These are phyloP conservation scores for Apiotrichum siamense DNA, from an alignment of 1,284 basidiomycete genomes.

Conservation along the genomic window DNA sequence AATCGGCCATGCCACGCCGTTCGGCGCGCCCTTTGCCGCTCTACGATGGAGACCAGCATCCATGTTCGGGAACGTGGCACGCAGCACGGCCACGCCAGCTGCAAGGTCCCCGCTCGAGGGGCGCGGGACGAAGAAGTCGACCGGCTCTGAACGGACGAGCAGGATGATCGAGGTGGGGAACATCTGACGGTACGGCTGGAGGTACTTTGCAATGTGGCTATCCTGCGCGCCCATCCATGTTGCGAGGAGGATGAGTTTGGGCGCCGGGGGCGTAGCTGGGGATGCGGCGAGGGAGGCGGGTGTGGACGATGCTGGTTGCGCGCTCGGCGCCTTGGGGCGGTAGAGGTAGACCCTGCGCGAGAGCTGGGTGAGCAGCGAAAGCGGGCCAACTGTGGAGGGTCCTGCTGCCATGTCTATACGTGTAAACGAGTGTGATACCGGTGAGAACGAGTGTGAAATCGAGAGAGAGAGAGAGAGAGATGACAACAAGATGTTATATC, in stretches of 20 bases:
- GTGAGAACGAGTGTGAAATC: background rate
- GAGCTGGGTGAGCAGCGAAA: background rate
- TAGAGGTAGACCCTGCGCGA: conserved; percentile 2
- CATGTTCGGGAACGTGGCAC: background rate
- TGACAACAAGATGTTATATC: too few relatives aligned
- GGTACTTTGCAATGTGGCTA: conserved; percentile 14
- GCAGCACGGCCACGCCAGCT: background rate
- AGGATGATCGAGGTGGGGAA: conserved; percentile 14
- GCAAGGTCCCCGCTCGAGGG: background rate
- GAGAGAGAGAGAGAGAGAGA: background rate
- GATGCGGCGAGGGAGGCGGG: background rate
- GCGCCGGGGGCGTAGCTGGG: background rate
- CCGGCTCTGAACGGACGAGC: conserved; percentile 8
- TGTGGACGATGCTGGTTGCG: too few relatives aligned
- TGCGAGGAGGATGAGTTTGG: conserved; percentile 12
- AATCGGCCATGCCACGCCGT: too few relatives aligned
- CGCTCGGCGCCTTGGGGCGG: background rate
- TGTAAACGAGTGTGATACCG: too few relatives aligned
- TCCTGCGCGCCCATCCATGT: conserved; percentile 17
- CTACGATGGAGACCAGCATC: background rate
- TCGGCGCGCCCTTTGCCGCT: background rate
- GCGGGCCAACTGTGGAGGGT: background rate
- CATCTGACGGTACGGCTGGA: conserved; percentile 7
- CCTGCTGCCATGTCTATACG: background rate
- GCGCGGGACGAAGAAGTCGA: conserved; percentile 6